Percentiles rank a stretch among this genome's conserved stretches.
These are phyloP conservation scores for Eucalyptus melliodora DNA, from an alignment of 345 rosid genomes.

Conservation along the genomic window DNA sequence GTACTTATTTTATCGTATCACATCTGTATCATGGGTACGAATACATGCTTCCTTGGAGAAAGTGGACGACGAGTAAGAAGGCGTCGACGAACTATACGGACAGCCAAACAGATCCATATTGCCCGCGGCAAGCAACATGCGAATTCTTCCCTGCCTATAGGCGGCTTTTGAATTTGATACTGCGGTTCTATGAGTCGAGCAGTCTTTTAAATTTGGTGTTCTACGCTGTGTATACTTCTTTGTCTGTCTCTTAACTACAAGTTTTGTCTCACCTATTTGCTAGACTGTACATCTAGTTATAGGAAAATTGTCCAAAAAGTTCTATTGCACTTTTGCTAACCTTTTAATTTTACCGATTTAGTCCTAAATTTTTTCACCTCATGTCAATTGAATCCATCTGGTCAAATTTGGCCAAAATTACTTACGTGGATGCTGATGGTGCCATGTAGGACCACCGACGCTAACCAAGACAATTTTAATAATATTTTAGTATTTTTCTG, in stretches of 20 bases:
- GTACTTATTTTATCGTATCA: neutral
- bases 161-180: neutral
- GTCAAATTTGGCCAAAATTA: too few relatives aligned
- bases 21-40: neutral
- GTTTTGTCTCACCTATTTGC: neutral
- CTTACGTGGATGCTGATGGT: accelerated
- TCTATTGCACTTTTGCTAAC: too few relatives aligned
- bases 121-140: neutral
- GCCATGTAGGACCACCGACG: accelerated
- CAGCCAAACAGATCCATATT: neutral
- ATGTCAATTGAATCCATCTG: too few relatives aligned
- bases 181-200: neutral
- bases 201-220: neutral
- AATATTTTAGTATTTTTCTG: too few relatives aligned
- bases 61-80: neutral
- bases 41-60: neutral
- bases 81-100: neutral
- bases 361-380: too few relatives aligned
- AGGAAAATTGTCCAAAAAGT: too few relatives aligned
- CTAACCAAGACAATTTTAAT: too few relatives aligned
- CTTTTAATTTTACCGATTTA: too few relatives aligned
- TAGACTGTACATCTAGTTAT: neutral
- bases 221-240: neutral
- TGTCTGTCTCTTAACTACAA: neutral
- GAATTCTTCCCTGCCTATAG: neutral